phyloP scores from a whole-genome alignment of 495 filamentous ascomycete genomes.

The Daldinia grandis region DNA sequence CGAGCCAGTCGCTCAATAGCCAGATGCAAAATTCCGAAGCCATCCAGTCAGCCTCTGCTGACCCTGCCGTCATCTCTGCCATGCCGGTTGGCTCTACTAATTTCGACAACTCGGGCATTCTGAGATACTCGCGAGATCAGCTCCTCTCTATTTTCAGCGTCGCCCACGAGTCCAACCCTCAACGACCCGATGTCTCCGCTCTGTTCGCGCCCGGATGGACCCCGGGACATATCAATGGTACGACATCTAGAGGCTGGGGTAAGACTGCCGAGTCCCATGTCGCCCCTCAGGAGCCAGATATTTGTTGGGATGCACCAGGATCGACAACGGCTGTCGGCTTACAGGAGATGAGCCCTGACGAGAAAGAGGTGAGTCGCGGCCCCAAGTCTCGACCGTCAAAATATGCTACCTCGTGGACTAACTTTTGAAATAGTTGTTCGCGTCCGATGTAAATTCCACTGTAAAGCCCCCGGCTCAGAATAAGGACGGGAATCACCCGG shows the following conservation, averaged over 20 bases:
- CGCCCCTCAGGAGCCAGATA: slow-evolving; percentile 70
- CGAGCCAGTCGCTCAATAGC: slow-evolving; percentile 66
- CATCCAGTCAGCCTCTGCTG: slow-evolving; percentile 48
- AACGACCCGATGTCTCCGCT: slow-evolving; percentile 67
- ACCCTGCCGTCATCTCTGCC: slow-evolving; percentile 48
- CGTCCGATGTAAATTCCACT: slow-evolving; percentile 88
- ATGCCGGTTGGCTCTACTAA: slow-evolving; percentile 49
- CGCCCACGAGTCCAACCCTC: slow-evolving; percentile 61
- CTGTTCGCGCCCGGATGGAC: slow-evolving; percentile 81
- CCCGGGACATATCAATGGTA: slow-evolving; percentile 70
- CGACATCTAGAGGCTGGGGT: slow-evolving; percentile 74
- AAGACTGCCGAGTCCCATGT: slow-evolving; percentile 74
- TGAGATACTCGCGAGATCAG: slow-evolving; percentile 81
- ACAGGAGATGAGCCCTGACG: slow-evolving; percentile 79
- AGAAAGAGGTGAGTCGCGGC: slow-evolving; percentile 71
- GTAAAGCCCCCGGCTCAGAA: slow-evolving; percentile 83
- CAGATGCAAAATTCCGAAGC: slow-evolving; percentile 62
- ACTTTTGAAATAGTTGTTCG: slow-evolving; percentile 64
- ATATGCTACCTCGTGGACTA: slow-evolving; percentile 6
- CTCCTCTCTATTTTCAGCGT: slow-evolving; percentile 77
- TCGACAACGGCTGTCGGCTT: slow-evolving; percentile 75
- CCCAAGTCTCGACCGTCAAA: slow-evolving; percentile 35
- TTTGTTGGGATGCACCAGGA: slow-evolving; percentile 90
- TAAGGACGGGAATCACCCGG: slow-evolving; percentile 70
- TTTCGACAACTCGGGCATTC: slow-evolving; percentile 52